phyloP scores from a whole-genome alignment of 2,329 filamentous ascomycete genomes.

The Pyrenochaeta sp. region DNA sequence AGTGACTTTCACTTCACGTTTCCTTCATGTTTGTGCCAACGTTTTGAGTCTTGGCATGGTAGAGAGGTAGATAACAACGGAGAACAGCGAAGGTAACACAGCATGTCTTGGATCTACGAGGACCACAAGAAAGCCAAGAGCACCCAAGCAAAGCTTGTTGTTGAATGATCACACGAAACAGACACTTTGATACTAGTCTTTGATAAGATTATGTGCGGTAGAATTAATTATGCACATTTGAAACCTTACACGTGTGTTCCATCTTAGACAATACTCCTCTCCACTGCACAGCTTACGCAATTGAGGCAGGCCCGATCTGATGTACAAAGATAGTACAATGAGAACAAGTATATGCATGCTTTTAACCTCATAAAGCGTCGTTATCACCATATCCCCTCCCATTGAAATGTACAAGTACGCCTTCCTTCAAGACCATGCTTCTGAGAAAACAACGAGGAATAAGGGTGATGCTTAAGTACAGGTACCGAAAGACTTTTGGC shows the following conservation, averaged over 20 bases:
- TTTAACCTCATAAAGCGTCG: background rate
- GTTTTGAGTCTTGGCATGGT: too few relatives aligned
- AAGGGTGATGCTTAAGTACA: constrained; percentile 24
- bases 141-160: background rate
- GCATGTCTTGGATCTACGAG: too few relatives aligned
- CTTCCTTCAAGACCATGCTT: background rate
- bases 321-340: background rate
- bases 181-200: background rate
- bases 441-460: background rate
- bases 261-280: background rate
- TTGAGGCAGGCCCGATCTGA: background rate
- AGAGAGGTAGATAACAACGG: too few relatives aligned
- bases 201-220: background rate
- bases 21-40: too few relatives aligned
- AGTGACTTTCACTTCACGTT: too few relatives aligned
- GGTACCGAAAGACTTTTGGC: constrained; percentile 44
- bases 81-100: too few relatives aligned
- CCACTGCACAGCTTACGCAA: background rate
- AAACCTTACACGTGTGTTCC: background rate
- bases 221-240: background rate
- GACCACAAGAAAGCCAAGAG: background rate
- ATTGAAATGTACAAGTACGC: constrained; percentile 9
- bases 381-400: background rate
- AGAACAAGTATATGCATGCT: background rate
- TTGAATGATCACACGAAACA: background rate